Evolutionary conservation across 352 stramenopile species (phyloP).

Genomic region (Phytophthora ohioensis): DNA sequence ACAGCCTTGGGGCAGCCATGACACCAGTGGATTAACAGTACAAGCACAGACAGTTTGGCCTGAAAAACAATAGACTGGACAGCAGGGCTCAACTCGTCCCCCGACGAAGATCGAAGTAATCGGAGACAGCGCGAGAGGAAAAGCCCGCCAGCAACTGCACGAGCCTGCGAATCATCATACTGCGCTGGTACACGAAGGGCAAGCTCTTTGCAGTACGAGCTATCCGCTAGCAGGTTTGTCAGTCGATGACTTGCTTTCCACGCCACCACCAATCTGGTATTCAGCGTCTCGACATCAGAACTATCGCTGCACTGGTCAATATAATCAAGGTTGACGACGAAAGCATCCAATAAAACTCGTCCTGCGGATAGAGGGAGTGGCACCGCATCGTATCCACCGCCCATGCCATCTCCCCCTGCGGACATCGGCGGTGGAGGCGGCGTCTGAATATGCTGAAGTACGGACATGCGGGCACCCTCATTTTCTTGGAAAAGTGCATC

Average conservation of each 20-base stretch:
- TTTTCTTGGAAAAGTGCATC: constrained; percentile 73
- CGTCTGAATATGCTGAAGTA: constrained; percentile 74
- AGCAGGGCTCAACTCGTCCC: constrained; percentile 17
- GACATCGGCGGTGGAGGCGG: constrained; percentile 45
- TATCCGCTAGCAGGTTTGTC: constrained; percentile 52
- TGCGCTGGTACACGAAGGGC: constrained; percentile 67
- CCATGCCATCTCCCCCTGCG: constrained; percentile 6
- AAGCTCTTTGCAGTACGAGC: constrained; percentile 73
- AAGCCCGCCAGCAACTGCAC: constrained; percentile 60
- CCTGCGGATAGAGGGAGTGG: constrained; percentile 45
- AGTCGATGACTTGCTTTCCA: constrained; percentile 83
- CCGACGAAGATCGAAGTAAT: constrained; percentile 35
- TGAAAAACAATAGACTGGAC: constrained; percentile 59
- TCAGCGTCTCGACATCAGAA: constrained; percentile 29
- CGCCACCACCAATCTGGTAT: constrained; percentile 37
- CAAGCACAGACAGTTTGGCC: constrained; percentile 56
- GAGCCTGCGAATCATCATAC: constrained; percentile 54
- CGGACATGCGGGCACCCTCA: constrained; percentile 68
- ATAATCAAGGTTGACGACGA: constrained; percentile 58
- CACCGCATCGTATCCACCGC: constrained; percentile 24
- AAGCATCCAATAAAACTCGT: constrained; percentile 58
- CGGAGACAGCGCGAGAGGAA: constrained; percentile 73
- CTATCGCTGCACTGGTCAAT: constrained; percentile 36
- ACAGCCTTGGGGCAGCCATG: constrained; percentile 66
- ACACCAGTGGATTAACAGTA: constrained; percentile 71